phyloP scores from a whole-genome alignment of 2,329 filamentous ascomycete genomes.

The Aspergillus uvarum region DNA sequence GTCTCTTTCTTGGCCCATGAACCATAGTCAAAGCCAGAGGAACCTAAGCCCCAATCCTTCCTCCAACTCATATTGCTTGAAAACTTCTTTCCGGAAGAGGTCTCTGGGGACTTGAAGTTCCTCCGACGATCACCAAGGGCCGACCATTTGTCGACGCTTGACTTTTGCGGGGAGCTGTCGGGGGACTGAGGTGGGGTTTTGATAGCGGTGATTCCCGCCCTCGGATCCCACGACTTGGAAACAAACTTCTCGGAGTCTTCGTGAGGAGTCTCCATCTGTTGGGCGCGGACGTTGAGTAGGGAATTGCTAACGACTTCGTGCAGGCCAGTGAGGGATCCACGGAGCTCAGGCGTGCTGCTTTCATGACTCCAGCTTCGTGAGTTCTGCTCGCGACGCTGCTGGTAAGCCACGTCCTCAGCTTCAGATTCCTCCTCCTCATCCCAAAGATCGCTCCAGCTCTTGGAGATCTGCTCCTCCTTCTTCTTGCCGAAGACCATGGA shows the following conservation, averaged over 20 bases:
- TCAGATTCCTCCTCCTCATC: conserved; percentile 79
- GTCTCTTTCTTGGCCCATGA: conserved; percentile 36
- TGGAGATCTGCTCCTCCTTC: conserved; percentile 76
- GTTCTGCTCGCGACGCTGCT: conserved; percentile 63
- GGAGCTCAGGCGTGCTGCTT: conserved; percentile 55
- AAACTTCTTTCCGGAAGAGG: conserved; percentile 52
- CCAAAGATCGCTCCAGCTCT: conserved; percentile 99
- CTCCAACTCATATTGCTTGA: conserved; percentile 45
- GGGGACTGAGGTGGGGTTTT: conserved; percentile 46
- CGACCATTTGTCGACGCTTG: conserved; percentile 77
- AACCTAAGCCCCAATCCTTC: conserved; percentile 42
- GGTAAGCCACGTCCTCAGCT: conserved; percentile 60
- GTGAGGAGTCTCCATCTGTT: conserved; percentile 32
- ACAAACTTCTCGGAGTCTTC: conserved; percentile 19
- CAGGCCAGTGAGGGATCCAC: conserved; percentile 53
- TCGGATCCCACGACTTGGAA: conserved; percentile 57
- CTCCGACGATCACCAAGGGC: conserved; percentile 81
- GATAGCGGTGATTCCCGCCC: conserved; percentile 56
- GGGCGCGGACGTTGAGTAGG: conserved; percentile 49
- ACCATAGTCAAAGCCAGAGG: conserved; percentile 39
- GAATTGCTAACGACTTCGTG: conserved; percentile 56
- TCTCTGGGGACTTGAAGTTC: conserved; percentile 58
- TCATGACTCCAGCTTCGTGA: conserved; percentile 78
- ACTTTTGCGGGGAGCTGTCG: conserved; percentile 60
- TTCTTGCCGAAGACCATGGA: conserved; percentile 73